Evolutionary conservation across 768 basidiomycete genomes (phyloP).

Genomic region (Boletus rubropictus): DNA sequence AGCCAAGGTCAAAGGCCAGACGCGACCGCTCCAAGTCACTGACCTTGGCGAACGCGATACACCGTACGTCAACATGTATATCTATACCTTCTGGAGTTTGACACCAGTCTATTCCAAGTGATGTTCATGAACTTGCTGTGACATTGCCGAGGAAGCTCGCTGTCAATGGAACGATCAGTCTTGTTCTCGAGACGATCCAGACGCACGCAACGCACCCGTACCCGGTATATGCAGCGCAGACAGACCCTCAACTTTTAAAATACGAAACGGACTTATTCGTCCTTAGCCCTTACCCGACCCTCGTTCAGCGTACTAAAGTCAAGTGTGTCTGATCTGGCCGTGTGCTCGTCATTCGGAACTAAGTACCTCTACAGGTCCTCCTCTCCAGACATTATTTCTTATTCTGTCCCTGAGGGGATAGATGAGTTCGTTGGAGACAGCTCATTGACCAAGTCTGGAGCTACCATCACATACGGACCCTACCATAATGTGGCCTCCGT

Average conservation of each 20-base stretch:
- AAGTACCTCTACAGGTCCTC: constrained; percentile 47
- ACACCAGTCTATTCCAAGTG: constrained; percentile 31
- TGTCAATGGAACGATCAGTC: constrained; percentile 56
- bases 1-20: constrained; percentile 71
- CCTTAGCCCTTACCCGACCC: constrained; percentile 75
- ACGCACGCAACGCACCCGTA: constrained; percentile 74
- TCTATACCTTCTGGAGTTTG: constrained; percentile 5
- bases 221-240: constrained; percentile 68
- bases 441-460: constrained; percentile 65
- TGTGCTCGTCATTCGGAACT: background rate
- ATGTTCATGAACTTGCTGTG: constrained; percentile 54
- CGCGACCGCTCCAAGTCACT: constrained; percentile 44
- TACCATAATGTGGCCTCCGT: constrained; percentile 71
- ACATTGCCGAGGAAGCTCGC: constrained; percentile 55
- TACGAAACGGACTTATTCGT: constrained; percentile 76
- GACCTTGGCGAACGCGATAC: constrained; percentile 44
- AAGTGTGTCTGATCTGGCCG: constrained; percentile 45
- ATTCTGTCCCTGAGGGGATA: constrained; percentile 59
- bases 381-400: constrained; percentile 62
- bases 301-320: constrained; percentile 81
- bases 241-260: constrained; percentile 72
- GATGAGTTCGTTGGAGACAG: constrained; percentile 56
- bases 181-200: constrained; percentile 75
- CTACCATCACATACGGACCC: constrained; percentile 85
- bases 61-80: constrained; percentile 40